Conservation (phyloP, 176 grass and related monocot species). For the Zoysia pacifica region DNA sequence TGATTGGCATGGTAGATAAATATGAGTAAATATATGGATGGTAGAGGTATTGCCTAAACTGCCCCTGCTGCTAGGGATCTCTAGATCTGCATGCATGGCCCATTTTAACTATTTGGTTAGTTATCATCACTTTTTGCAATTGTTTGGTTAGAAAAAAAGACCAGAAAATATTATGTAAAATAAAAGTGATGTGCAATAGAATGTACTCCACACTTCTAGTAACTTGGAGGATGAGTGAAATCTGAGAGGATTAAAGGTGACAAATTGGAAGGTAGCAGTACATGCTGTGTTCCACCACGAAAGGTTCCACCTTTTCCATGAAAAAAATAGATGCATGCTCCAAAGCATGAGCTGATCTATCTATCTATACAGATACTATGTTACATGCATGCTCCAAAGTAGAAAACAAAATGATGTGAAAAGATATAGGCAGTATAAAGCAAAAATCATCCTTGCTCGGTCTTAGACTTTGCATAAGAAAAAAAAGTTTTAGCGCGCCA, state of each 20-base stretch:
- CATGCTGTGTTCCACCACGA: conserved; percentile 36
- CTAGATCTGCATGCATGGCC: too few species aligned
- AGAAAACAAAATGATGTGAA: not conserved
- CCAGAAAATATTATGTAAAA: too few species aligned
- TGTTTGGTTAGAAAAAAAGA: too few species aligned
- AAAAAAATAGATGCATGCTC: conserved; percentile 28
- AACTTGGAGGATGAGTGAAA: too few species aligned
- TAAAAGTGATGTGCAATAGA: too few species aligned
- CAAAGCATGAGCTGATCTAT: not conserved
- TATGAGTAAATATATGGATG: not conserved
- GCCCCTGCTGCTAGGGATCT: not conserved
- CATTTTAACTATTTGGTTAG: too few species aligned
- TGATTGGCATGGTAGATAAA: not conserved
- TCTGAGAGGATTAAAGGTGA: not conserved
- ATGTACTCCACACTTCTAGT: too few species aligned
- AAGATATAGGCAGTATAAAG: not conserved
- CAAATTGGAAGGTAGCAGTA: conserved; percentile 13
- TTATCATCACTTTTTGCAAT: too few species aligned
- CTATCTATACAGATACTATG: not conserved
- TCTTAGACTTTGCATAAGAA: too few species aligned
- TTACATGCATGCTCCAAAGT: not conserved
- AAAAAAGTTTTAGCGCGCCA: too few species aligned
- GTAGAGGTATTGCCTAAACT: not conserved
- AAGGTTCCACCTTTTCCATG: conserved; percentile 41
- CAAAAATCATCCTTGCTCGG: too few species aligned